A percentile compares a stretch with the other conserved stretches of the same genome.
These are phyloP conservation scores for Articulospora tetracladia DNA, from an alignment of 495 filamentous ascomycete genomes.

Conservation along the genomic window DNA sequence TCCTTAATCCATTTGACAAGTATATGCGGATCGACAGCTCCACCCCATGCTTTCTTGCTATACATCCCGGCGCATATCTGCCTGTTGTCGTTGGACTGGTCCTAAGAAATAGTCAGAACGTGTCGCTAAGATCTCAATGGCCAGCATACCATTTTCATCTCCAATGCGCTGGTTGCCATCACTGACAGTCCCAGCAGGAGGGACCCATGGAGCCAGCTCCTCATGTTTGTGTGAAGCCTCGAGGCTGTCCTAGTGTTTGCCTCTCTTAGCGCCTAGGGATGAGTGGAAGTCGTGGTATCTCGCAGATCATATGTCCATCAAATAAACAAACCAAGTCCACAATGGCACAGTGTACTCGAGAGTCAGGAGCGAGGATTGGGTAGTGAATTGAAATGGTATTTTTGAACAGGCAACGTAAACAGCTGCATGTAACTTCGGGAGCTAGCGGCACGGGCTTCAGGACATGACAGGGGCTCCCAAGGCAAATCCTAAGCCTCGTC, in stretches of 20 bases:
- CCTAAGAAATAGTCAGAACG: slow-evolving; percentile 37
- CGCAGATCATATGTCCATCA: slow-evolving; percentile 15
- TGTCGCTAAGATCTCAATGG: not conserved
- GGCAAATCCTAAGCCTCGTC: slow-evolving; percentile 5
- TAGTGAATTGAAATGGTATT: not conserved
- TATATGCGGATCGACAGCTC: slow-evolving; percentile 84
- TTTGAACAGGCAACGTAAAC: slow-evolving; percentile 10
- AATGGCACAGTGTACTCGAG: not conserved
- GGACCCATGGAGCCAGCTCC: slow-evolving; percentile 47
- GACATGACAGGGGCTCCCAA: not conserved
- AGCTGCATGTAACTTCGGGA: not conserved
- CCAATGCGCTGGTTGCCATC: slow-evolving; percentile 47
- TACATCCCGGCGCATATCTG: slow-evolving; percentile 99
- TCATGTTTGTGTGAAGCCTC: slow-evolving; percentile 39
- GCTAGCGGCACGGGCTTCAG: not conserved
- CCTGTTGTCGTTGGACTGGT: slow-evolving; percentile 68
- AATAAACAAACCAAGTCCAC: not conserved
- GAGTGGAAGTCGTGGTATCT: not conserved
- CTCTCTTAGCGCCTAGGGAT: not conserved
- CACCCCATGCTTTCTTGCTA: slow-evolving; percentile 83
- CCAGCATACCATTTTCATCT: slow-evolving; percentile 58
- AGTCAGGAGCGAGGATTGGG: not conserved
- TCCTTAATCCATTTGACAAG: slow-evolving; percentile 71
- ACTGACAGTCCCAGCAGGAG: slow-evolving; percentile 49
- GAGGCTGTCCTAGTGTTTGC: slow-evolving; percentile 11